Evolutionary conservation across 1,284 basidiomycete species (phyloP).

Genomic region (Ustilago vetiveriae): DNA sequence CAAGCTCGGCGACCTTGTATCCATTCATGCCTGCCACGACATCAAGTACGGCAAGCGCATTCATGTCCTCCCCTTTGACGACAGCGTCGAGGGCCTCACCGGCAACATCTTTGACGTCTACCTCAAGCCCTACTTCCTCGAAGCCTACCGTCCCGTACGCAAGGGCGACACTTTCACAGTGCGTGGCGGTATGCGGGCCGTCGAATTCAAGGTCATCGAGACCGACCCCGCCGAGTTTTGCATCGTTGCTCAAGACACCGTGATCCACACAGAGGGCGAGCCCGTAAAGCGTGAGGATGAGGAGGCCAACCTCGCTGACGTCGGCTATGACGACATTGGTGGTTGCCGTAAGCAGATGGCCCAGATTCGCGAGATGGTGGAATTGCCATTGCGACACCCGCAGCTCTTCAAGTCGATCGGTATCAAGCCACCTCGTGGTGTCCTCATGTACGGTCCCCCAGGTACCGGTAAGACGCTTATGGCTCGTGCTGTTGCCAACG

Average conservation of each 20-base stretch:
- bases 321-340: slow-evolving; percentile 99
- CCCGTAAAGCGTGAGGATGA: slow-evolving; percentile 99
- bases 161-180: slow-evolving; percentile 99
- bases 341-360: slow-evolving; percentile 99
- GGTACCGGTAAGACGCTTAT: slow-evolving; percentile 72
- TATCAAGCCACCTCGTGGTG: slow-evolving; percentile 93
- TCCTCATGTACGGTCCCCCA: slow-evolving; percentile 67
- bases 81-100: slow-evolving; percentile 94
- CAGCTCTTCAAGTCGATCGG: slow-evolving; percentile 99
- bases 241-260: slow-evolving; percentile 95
- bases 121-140: slow-evolving; percentile 99
- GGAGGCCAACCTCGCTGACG: slow-evolving; percentile 93
- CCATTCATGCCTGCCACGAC: slow-evolving; percentile 93
- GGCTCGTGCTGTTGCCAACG: slow-evolving; percentile 98
- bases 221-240: slow-evolving; percentile 91
- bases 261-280: slow-evolving; percentile 97
- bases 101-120: slow-evolving; percentile 99
- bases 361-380: slow-evolving; percentile 98
- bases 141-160: slow-evolving; percentile 92
- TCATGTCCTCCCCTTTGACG: slow-evolving; percentile 96
- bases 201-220: slow-evolving; percentile 98
- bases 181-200: slow-evolving; percentile 77
- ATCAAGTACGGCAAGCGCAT: slow-evolving; percentile 99
- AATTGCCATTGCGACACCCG: slow-evolving; percentile 95
- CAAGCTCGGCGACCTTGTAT: slow-evolving; percentile 94